These are phyloP conservation scores for Grammothele lineata DNA, from an alignment of 768 basidiomycete species.

Conservation along the genomic window DNA sequence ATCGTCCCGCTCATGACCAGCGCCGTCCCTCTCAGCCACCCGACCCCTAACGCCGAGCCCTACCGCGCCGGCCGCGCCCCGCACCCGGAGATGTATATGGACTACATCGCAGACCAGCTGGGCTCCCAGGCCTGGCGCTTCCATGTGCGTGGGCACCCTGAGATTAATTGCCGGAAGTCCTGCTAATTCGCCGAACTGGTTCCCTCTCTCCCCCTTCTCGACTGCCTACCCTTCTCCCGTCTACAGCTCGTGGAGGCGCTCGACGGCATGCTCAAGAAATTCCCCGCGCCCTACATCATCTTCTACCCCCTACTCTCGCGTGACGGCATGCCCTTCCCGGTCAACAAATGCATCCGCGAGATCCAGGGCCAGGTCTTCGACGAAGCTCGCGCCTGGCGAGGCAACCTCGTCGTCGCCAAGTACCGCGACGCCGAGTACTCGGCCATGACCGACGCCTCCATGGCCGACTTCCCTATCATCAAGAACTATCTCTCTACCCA, in stretches of 20 bases:
- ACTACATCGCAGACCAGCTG: conserved; percentile 73
- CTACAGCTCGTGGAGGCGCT: conserved; percentile 66
- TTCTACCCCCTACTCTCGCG: conserved; percentile 76
- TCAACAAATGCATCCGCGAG: conserved; percentile 72
- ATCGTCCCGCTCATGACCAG: conserved; percentile 75
- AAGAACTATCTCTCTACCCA: conserved; percentile 76
- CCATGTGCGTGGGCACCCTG: conserved; percentile 43
- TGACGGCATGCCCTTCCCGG: conserved; percentile 77
- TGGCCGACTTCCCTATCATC: conserved; percentile 79
- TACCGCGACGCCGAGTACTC: conserved; percentile 45
- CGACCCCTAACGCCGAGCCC: conserved; percentile 23
- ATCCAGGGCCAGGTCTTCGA: conserved; percentile 61
- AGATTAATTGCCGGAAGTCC: conserved; percentile 11
- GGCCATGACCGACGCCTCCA: conserved; percentile 66
- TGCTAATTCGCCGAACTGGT: conserved; percentile 12
- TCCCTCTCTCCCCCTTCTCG: conserved; percentile 3
- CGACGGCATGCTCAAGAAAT: conserved; percentile 77
- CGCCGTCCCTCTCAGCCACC: conserved; percentile 28
- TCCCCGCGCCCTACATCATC: conserved; percentile 74
- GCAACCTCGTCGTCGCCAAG: conserved; percentile 76
- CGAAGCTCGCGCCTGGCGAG: conserved; percentile 71
- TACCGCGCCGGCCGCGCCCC: conserved; percentile 58
- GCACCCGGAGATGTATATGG: conserved; percentile 84
- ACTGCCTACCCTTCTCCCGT: too few relatives aligned
- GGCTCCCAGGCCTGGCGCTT: conserved; percentile 69